Evolutionary conservation across 1,139 yeast species (phyloP).

Genomic region (Sporopachydermia cereana): DNA sequence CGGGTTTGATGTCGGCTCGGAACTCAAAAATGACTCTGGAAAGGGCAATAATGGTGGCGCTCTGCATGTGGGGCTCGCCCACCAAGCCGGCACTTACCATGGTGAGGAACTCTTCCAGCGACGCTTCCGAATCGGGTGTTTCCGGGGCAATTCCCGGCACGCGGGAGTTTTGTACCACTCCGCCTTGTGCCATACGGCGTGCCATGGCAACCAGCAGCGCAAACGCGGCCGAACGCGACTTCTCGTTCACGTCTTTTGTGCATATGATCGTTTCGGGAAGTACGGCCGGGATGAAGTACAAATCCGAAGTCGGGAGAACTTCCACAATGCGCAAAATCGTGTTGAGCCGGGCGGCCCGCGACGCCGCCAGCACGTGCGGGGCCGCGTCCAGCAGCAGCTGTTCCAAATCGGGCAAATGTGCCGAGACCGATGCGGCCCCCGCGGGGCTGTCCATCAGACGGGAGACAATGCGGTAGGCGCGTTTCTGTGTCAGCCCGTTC

Average conservation of each 20-base stretch:
- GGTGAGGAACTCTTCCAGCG: conserved; percentile 72
- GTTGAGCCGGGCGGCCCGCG: conserved; percentile 69
- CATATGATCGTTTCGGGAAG: conserved; percentile 82
- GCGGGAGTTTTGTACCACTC: conserved; percentile 49
- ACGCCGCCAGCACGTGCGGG: conserved; percentile 53
- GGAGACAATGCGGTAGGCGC: conserved; percentile 74
- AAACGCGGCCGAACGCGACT: conserved; percentile 77
- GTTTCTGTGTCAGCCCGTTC: conserved; percentile 65
- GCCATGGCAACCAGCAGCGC: conserved; percentile 74
- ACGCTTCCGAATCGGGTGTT: conserved; percentile 53
- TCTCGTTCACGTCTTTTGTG: conserved; percentile 90
- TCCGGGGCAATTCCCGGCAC: conserved; percentile 52
- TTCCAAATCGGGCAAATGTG: conserved; percentile 48
- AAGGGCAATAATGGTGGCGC: conserved; percentile 88
- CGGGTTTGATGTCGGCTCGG: conserved; percentile 45
- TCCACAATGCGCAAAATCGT: conserved; percentile 54
- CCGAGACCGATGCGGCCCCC: conserved; percentile 43
- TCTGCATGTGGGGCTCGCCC: conserved; percentile 91
- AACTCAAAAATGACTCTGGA: conserved; percentile 84
- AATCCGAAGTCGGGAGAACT: conserved; percentile 46
- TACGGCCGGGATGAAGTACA: conserved; percentile 69
- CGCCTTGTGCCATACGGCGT: conserved; percentile 61
- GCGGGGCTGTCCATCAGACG: conserved; percentile 55
- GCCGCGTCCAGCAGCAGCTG: conserved; percentile 46
- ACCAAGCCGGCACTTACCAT: conserved; percentile 96